These are phyloP conservation scores for Gorgonomyces haynaldii DNA, from an alignment of 192 early-diverging fungal genomes.

Conservation along the genomic window DNA sequence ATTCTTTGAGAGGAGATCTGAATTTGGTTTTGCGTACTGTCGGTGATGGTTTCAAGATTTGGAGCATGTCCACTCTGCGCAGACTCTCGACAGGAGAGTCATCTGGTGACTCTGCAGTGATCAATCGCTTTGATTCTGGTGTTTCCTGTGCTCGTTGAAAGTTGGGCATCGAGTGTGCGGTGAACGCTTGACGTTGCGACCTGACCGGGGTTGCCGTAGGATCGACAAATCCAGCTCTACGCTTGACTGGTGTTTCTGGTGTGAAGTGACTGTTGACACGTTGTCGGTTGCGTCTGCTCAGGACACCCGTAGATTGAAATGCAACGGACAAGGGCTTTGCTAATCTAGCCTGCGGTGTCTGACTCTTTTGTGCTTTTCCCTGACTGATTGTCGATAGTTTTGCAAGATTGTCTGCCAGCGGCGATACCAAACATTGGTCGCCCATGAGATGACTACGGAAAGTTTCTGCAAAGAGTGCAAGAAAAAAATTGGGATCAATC, in stretches of 20 bases:
- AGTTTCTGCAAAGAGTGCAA: too few relatives aligned
- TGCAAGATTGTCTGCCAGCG: too few relatives aligned
- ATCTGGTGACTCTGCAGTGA: neutral
- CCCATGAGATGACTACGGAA: too few relatives aligned
- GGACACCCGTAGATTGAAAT: constrained; percentile 29
- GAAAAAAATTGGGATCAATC: too few relatives aligned
- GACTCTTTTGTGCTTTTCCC: too few relatives aligned
- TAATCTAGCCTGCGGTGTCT: constrained; percentile 4
- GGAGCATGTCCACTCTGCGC: constrained; percentile 4
- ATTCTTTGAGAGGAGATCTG: constrained; percentile 18
- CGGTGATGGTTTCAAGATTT: neutral
- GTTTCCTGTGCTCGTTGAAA: neutral
- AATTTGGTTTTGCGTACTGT: constrained; percentile 9
- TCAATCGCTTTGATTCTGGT: neutral
- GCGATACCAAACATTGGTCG: too few relatives aligned
- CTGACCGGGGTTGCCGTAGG: neutral
- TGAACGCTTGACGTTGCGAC: neutral
- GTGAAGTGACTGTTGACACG: neutral
- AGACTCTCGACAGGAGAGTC: neutral
- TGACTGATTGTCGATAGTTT: too few relatives aligned
- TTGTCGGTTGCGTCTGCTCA: constrained; percentile 21
- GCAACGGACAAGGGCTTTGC: constrained; percentile 25
- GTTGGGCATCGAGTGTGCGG: constrained; percentile 1
- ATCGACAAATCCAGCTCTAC: neutral
- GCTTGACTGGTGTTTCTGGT: constrained; percentile 27